phyloP scores from a whole-genome alignment of 2,329 filamentous ascomycete species.

The Escovopsis weberi region DNA sequence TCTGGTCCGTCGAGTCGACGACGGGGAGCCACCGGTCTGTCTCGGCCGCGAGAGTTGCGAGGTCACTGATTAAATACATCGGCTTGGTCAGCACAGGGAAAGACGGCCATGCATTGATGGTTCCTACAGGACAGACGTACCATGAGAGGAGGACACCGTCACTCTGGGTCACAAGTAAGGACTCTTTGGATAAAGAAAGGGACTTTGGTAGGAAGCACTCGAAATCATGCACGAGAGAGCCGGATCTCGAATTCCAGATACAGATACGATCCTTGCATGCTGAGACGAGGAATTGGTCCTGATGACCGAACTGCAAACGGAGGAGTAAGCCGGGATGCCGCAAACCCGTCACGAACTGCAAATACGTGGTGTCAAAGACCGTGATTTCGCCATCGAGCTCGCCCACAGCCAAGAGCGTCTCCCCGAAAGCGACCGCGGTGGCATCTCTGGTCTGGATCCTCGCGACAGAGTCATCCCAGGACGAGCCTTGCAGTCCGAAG shows the following conservation, averaged over 20 bases:
- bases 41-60: neutral
- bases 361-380: neutral
- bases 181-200: neutral
- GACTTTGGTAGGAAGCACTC: neutral
- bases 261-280: neutral
- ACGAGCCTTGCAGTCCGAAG: neutral
- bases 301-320: neutral
- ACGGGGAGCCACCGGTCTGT: slow-evolving; percentile 1
- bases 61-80: neutral
- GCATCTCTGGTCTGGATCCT: neutral
- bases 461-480: slow-evolving; percentile 1
- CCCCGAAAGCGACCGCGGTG: neutral
- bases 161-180: neutral
- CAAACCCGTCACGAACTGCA: neutral
- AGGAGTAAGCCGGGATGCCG: neutral
- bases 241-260: slow-evolving; percentile 1
- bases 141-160: neutral
- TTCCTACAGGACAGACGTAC: neutral
- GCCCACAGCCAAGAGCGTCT: slow-evolving; percentile 2
- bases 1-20: neutral
- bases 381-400: neutral
- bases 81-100: no score
- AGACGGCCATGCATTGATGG: neutral
- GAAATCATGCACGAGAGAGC: neutral
- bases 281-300: slow-evolving; percentile 1